phyloP scores from a whole-genome alignment of 176 grass and related monocot species.

The Hyparrhenia diplandra region DNA sequence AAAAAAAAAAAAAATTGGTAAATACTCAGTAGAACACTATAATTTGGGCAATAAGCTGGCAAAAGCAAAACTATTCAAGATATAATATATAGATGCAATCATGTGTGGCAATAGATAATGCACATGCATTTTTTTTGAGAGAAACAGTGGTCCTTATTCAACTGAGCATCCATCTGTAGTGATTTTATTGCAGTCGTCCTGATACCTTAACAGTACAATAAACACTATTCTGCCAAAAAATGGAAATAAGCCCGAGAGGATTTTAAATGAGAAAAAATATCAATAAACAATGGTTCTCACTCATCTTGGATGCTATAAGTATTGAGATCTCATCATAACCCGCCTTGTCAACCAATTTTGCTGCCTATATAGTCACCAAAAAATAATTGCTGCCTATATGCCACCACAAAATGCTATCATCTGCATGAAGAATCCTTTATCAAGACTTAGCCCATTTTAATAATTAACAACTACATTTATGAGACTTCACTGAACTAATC shows the following conservation, averaged over 20 bases:
- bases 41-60: neutral
- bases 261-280: neutral
- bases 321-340: neutral
- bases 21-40: neutral
- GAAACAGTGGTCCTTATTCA: neutral
- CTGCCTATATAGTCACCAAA: neutral
- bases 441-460: neutral
- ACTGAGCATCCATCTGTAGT: neutral
- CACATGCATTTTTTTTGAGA: neutral
- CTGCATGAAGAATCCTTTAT: neutral
- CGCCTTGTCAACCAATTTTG: neutral
- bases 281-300: neutral
- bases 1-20: too few species aligned
- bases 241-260: neutral
- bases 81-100: neutral
- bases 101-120: neutral
- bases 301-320: neutral
- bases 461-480: neutral
- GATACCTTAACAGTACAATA: neutral
- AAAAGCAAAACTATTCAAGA: neutral
- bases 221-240: neutral
- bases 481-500: neutral
- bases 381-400: neutral
- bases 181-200: neutral
- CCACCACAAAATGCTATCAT: neutral